Percentiles rank a stretch among this genome's conserved stretches.
Conservation (phyloP, 139 green algal species). For the Gonium pectorale region DNA sequence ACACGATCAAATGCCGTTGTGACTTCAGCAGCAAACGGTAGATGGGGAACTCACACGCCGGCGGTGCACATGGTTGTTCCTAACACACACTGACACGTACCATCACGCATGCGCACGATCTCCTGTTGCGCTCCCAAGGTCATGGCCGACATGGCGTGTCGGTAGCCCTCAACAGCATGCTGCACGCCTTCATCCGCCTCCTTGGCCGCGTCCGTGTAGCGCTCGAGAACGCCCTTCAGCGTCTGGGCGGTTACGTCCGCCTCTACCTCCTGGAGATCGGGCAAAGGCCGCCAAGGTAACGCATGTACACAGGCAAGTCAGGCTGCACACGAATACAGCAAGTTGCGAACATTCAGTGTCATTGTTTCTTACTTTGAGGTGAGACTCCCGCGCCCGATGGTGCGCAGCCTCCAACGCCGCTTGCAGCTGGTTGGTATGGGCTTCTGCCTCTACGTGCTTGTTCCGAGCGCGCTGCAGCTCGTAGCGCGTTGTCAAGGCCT, state of each 20-base stretch:
- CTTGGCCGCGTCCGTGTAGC: not conserved
- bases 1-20: too few relatives aligned
- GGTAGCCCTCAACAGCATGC: not conserved
- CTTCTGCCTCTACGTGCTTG: not conserved
- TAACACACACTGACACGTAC: too few relatives aligned
- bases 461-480: constrained; percentile 30
- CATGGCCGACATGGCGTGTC: not conserved
- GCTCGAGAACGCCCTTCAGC: not conserved
- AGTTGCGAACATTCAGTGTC: too few relatives aligned
- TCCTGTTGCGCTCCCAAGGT: not conserved
- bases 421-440: not conserved
- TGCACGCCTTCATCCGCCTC: not conserved
- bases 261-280: not conserved
- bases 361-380: not conserved
- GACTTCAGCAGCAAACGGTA: too few relatives aligned
- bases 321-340: too few relatives aligned
- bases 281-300: not conserved
- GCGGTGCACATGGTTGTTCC: too few relatives aligned
- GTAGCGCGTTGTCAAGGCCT: constrained; percentile 1
- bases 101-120: too few relatives aligned
- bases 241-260: not conserved
- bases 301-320: too few relatives aligned
- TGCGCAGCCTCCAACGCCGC: not conserved
- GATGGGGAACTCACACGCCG: too few relatives aligned
- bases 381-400: not conserved